Conservation (phyloP, 179 eudicot species). For the Silene noctiflora region DNA sequence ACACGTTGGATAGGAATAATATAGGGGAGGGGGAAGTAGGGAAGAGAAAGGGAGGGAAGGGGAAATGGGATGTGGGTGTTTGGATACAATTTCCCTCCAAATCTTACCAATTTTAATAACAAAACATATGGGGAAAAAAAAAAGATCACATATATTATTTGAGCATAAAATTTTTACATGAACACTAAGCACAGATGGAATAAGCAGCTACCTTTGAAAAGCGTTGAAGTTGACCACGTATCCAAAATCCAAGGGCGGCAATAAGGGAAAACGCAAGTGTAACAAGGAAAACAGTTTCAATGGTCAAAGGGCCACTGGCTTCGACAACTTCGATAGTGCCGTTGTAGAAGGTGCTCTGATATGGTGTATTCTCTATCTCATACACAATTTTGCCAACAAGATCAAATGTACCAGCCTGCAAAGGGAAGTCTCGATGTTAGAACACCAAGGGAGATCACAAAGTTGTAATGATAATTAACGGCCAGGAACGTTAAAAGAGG, state of each 20-base stretch:
- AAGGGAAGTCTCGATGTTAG: not conserved
- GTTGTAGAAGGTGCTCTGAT: slow-evolving; percentile 81
- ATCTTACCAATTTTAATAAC: no score
- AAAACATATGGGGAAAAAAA: no score
- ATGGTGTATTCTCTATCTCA: slow-evolving; percentile 69
- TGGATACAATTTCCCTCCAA: no score
- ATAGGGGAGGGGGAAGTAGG: no score
- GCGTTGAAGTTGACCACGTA: slow-evolving; percentile 59
- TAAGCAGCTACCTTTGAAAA: slow-evolving; percentile 48
- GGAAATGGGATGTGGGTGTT: no score
- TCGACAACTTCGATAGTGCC: slow-evolving; percentile 90
- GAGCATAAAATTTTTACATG: not conserved
- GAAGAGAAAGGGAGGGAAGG: no score
- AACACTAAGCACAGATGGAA: not conserved
- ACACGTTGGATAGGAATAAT: no score
- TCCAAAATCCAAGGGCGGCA: slow-evolving; percentile 68
- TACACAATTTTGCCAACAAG: slow-evolving; percentile 80
- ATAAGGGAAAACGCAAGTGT: slow-evolving; percentile 63
- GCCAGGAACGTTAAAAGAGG: not conserved
- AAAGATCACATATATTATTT: no score
- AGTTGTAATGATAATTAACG: not conserved
- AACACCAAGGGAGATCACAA: not conserved
- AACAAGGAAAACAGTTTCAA: slow-evolving; percentile 81
- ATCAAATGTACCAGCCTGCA: slow-evolving; percentile 87
- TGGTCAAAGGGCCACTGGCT: slow-evolving; percentile 66